These are phyloP conservation scores for Pulveroboletus frians DNA, from an alignment of 768 basidiomycete genomes.

Conservation along the genomic window DNA sequence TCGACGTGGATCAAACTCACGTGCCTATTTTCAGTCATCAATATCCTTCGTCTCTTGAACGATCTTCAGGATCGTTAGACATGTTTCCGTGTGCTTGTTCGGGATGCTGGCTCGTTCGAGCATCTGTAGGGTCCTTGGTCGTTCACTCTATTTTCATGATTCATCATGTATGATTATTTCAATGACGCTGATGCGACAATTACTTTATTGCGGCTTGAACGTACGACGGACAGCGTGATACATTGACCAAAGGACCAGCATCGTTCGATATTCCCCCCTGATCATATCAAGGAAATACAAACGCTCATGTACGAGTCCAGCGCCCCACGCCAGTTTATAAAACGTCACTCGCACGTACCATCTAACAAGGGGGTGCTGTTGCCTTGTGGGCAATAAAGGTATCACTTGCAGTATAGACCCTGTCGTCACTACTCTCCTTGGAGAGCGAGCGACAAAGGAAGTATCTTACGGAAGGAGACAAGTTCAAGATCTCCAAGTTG, in stretches of 20 bases:
- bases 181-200: background rate
- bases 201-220: no score
- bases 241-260: background rate
- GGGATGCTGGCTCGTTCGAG: background rate
- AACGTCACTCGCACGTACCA: no score
- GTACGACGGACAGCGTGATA: background rate
- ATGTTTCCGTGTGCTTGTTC: background rate
- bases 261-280: no score
- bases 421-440: no score
- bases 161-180: conserved; percentile 21
- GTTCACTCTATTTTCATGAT: conserved; percentile 5
- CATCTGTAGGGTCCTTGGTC: background rate
- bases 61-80: conserved; percentile 40
- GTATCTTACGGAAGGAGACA: no score
- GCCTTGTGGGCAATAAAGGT: background rate
- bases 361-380: no score
- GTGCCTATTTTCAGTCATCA: conserved; percentile 52
- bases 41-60: conserved; percentile 78
- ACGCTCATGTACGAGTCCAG: no score
- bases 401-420: background rate
- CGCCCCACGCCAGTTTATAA: no score
- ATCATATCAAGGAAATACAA: no score
- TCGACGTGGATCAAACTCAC: conserved; percentile 2
- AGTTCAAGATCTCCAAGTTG: no score
- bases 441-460: no score